Conservation (phyloP, 2,329 filamentous ascomycete genomes). For the Scedosporium dehoogii region DNA sequence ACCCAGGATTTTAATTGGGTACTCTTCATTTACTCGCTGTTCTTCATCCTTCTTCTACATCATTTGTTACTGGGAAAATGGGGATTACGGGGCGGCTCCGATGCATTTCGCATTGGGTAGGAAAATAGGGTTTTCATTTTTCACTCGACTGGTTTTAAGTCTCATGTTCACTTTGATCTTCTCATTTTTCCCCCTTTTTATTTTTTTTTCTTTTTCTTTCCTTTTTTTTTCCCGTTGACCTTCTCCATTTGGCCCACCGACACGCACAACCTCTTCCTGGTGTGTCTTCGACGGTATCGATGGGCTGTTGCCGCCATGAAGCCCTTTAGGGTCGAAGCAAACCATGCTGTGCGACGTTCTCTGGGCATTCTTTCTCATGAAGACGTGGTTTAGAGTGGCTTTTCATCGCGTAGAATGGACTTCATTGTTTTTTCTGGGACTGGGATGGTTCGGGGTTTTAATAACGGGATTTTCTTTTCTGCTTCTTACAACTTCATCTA, state of each 20-base stretch:
- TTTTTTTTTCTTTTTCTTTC: neutral
- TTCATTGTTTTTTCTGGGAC: neutral
- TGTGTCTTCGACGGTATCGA: neutral
- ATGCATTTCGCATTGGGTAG: slow-evolving; percentile 2
- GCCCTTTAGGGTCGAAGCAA: neutral
- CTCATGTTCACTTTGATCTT: slow-evolving; percentile 5
- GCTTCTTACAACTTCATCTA: neutral
- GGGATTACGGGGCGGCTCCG: slow-evolving; percentile 1
- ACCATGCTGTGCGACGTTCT: neutral
- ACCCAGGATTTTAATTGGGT: neutral
- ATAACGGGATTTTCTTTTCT: neutral
- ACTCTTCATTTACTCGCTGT: slow-evolving; percentile 3
- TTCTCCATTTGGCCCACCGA: neutral
- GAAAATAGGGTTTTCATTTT: slow-evolving; percentile 5
- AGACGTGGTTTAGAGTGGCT: neutral
- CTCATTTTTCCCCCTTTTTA: neutral
- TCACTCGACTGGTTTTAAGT: neutral
- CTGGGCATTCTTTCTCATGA: neutral
- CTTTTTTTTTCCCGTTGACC: neutral
- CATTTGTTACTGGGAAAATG: neutral
- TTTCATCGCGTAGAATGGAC: neutral
- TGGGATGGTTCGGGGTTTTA: neutral
- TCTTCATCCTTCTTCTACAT: neutral
- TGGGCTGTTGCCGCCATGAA: neutral
- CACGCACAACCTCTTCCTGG: neutral